Percentiles rank a stretch among this genome's conserved stretches.
Evolutionary conservation across 192 early-diverging fungal species (phyloP).

Genomic region (Ambispora gerdemannii): DNA sequence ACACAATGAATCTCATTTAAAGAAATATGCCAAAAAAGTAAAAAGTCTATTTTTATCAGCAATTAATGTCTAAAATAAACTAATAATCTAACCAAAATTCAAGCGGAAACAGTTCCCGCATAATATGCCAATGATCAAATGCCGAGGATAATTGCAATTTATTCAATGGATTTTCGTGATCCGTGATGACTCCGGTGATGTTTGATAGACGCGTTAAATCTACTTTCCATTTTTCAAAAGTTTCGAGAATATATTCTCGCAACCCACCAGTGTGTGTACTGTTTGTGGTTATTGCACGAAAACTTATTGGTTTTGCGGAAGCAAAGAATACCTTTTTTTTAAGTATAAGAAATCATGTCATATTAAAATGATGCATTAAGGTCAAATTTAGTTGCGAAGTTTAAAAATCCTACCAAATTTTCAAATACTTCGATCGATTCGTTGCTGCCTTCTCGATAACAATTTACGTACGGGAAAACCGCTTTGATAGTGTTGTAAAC

Average conservation of each 20-base stretch:
- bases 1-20: too few species aligned
- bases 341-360: too few species aligned
- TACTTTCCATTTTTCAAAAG: conserved; percentile 46
- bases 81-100: conserved; percentile 77
- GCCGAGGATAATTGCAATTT: conserved; percentile 57
- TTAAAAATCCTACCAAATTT: conserved; percentile 64
- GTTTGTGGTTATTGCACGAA: conserved; percentile 38
- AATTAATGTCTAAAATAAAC: neutral
- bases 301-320: conserved; percentile 45
- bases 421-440: conserved; percentile 44
- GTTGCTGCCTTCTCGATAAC: conserved; percentile 57
- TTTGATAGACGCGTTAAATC: conserved; percentile 34
- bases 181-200: conserved; percentile 54
- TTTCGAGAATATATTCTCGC: conserved; percentile 45
- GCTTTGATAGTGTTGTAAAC: conserved; percentile 62
- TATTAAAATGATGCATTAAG: too few species aligned
- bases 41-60: too few species aligned
- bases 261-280: conserved; percentile 45
- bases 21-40: too few species aligned
- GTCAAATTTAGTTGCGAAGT: too few species aligned
- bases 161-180: conserved; percentile 60
- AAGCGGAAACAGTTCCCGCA: conserved; percentile 62
- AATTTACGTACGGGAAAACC: conserved; percentile 65
- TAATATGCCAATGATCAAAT: conserved; percentile 68
- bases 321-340: conserved; percentile 58